These are phyloP conservation scores for Kondoa malvinella DNA, from an alignment of 768 basidiomycete species.

Conservation along the genomic window DNA sequence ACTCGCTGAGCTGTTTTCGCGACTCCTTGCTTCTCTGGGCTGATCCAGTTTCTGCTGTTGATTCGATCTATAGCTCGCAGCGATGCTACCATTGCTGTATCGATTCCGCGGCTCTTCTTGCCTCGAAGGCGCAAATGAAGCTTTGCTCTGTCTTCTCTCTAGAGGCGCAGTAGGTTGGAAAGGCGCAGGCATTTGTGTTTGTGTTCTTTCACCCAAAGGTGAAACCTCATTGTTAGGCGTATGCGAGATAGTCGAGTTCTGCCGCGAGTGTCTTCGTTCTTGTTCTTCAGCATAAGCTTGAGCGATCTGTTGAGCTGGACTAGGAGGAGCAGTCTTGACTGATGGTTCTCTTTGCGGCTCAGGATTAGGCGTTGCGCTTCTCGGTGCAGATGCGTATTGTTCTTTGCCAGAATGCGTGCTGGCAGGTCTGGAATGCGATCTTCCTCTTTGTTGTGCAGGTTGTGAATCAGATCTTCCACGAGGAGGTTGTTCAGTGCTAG, in stretches of 20 bases:
- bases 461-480: not conserved
- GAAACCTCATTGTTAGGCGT: not conserved
- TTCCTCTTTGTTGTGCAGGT: not conserved
- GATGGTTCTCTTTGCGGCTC: not conserved
- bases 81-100: not conserved
- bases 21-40: not conserved
- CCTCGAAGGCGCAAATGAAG: not conserved
- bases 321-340: constrained; percentile 37
- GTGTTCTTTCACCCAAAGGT: not conserved
- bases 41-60: not conserved
- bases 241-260: constrained; percentile 25
- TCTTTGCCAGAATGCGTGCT: not conserved
- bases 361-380: not conserved
- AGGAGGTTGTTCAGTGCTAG: not conserved
- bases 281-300: constrained; percentile 18
- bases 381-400: not conserved
- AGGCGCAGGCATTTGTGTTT: constrained; percentile 50
- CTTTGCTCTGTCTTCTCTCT: not conserved
- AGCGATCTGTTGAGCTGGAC: constrained; percentile 48
- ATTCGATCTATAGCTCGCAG: not conserved
- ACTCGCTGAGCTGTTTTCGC: not conserved
- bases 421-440: constrained; percentile 40
- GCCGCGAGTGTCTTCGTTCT: constrained; percentile 21
- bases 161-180: constrained; percentile 36
- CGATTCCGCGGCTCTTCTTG: not conserved